Evolutionary conservation across 208 protist genomes (phyloP).

Genomic region (Balamuthia mandrillaris): DNA sequence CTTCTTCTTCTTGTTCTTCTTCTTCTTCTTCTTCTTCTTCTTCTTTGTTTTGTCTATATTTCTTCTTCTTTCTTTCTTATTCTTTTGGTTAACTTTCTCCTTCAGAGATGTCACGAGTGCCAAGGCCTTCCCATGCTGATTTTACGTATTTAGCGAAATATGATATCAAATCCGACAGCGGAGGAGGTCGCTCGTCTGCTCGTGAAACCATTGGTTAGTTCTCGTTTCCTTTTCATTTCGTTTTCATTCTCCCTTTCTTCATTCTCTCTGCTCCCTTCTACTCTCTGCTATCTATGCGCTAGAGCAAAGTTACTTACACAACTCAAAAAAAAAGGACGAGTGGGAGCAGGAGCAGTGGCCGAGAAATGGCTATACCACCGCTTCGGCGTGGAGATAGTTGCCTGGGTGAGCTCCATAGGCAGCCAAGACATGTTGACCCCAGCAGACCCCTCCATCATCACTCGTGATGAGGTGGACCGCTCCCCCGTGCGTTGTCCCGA

Average conservation of each 20-base stretch:
- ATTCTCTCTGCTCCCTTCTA: too few relatives aligned
- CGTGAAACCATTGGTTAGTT: conserved; percentile 82
- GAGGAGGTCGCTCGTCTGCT: conserved; percentile 75
- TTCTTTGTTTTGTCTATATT: too few relatives aligned
- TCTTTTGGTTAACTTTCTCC: too few relatives aligned
- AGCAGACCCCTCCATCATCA: conserved; percentile 52
- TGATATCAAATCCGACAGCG: conserved; percentile 60
- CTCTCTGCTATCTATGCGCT: too few relatives aligned
- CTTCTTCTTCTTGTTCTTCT: too few relatives aligned
- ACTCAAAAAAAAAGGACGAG: too few relatives aligned
- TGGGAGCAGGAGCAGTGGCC: conserved; percentile 72
- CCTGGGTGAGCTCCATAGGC: conserved; percentile 60
- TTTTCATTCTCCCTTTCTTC: too few relatives aligned
- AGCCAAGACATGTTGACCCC: neutral
- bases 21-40: too few relatives aligned
- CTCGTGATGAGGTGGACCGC: conserved; percentile 63
- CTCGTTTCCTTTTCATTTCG: too few relatives aligned
- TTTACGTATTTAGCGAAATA: conserved; percentile 78
- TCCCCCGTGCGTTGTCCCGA: conserved; percentile 63
- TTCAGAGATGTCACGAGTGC: conserved; percentile 56
- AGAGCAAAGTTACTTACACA: too few relatives aligned
- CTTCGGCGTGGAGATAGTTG: conserved; percentile 68
- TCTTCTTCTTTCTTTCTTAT: too few relatives aligned
- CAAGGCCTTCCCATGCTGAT: conserved; percentile 81
- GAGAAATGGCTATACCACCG: conserved; percentile 70